Evolutionary conservation across 2,329 filamentous ascomycete species (phyloP).

Genomic region (Tetracladium maxilliforme): DNA sequence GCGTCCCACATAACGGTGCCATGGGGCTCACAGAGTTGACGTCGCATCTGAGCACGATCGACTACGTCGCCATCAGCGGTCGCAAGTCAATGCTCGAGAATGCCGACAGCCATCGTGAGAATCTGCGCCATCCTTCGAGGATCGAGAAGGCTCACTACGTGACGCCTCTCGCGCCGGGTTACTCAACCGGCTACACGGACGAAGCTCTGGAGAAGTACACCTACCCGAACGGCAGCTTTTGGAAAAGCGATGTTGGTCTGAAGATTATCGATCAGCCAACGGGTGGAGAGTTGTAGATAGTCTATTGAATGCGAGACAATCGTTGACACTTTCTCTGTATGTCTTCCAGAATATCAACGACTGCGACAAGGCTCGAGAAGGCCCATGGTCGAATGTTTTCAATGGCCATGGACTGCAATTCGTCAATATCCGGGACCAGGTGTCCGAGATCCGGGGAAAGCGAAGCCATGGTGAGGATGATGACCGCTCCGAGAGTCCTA

Average conservation of each 20-base stretch:
- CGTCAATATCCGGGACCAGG: too few species aligned
- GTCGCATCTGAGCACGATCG: slow-evolving; percentile 75
- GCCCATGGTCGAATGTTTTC: too few species aligned
- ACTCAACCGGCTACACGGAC: slow-evolving; percentile 81
- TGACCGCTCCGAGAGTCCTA: too few species aligned
- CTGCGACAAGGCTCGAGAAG: too few species aligned
- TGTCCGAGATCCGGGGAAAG: too few species aligned
- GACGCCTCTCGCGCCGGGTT: slow-evolving; percentile 65
- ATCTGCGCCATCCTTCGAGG: slow-evolving; percentile 65
- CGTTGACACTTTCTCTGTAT: too few species aligned
- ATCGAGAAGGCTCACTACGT: slow-evolving; percentile 75
- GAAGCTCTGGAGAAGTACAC: slow-evolving; percentile 70
- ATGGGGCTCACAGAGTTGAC: slow-evolving; percentile 84
- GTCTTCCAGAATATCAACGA: too few species aligned
- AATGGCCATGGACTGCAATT: too few species aligned
- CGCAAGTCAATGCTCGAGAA: slow-evolving; percentile 72
- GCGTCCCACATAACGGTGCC: slow-evolving; percentile 79
- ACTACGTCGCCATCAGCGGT: slow-evolving; percentile 72
- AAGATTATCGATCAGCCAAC: too few species aligned
- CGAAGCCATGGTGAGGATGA: too few species aligned
- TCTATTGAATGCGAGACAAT: too few species aligned
- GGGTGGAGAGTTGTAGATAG: too few species aligned
- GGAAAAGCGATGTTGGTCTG: slow-evolving; percentile 70
- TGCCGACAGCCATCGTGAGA: slow-evolving; percentile 80
- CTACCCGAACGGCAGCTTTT: slow-evolving; percentile 77